A percentile compares a stretch with the other conserved stretches of the same genome.
phyloP scores from a whole-genome alignment of 495 filamentous ascomycete genomes.

The Talaromyces ruber region DNA sequence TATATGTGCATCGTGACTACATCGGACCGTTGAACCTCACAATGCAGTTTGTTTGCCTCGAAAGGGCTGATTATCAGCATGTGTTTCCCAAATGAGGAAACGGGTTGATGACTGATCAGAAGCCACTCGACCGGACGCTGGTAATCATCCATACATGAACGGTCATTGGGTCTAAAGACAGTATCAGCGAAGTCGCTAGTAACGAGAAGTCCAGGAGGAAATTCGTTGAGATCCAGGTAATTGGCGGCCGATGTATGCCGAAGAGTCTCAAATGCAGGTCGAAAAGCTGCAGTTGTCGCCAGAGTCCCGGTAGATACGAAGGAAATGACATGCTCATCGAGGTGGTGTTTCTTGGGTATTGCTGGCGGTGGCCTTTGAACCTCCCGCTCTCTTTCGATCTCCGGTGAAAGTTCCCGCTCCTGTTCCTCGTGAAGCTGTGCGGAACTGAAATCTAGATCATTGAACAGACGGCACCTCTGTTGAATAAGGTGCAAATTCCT shows the following conservation, averaged over 20 bases:
- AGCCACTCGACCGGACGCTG: constrained; percentile 54
- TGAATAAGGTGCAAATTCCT: constrained; percentile 20
- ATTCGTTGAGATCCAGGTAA: constrained; percentile 21
- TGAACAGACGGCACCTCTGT: constrained; percentile 36
- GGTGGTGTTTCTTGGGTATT: constrained; percentile 25
- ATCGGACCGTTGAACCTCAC: constrained; percentile 19
- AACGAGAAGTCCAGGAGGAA: constrained; percentile 36
- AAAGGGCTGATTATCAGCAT: constrained; percentile 54
- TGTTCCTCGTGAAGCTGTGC: constrained; percentile 56
- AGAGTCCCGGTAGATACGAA: constrained; percentile 28
- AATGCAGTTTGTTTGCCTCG: constrained; percentile 49
- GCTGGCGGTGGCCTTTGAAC: constrained; percentile 35
- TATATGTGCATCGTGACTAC: constrained; percentile 48
- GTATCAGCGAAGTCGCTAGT: constrained; percentile 50
- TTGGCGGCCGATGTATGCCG: constrained; percentile 25
- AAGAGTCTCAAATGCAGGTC: constrained; percentile 40
- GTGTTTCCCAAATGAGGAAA: constrained; percentile 6
- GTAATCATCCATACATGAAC: constrained; percentile 32
- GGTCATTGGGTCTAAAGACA: constrained; percentile 14
- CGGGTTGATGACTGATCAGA: constrained; percentile 21
- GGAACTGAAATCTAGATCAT: constrained; percentile 17
- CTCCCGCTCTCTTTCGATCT: constrained; percentile 52
- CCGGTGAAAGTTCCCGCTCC: constrained; percentile 58
- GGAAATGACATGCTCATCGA: constrained; percentile 36
- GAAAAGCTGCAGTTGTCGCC: constrained; percentile 21